These are phyloP conservation scores for Aureobasidium sp. DNA, from an alignment of 2,329 filamentous ascomycete genomes.

Conservation along the genomic window DNA sequence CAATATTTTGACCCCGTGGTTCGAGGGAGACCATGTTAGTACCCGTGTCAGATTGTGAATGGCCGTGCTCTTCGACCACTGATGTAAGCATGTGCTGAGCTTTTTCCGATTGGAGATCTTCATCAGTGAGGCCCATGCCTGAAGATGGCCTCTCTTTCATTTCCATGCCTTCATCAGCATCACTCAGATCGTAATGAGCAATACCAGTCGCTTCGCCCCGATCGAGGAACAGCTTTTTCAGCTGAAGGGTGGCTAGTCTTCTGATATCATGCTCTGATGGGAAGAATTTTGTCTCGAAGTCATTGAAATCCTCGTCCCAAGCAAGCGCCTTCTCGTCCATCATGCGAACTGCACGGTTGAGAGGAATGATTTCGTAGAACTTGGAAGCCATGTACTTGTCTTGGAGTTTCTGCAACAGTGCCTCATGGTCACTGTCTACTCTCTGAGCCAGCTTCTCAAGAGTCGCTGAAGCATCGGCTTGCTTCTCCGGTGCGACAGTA, in stretches of 20 bases:
- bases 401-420: slow-evolving; percentile 68
- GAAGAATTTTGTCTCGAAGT: slow-evolving; percentile 89
- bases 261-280: slow-evolving; percentile 93
- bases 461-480: slow-evolving; percentile 70
- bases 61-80: slow-evolving; percentile 53
- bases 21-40: not conserved
- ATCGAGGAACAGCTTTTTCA: slow-evolving; percentile 92
- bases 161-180: slow-evolving; percentile 58
- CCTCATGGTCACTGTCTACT: slow-evolving; percentile 72
- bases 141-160: slow-evolving; percentile 28
- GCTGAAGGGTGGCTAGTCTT: slow-evolving; percentile 79
- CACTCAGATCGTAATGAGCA: slow-evolving; percentile 23
- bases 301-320: slow-evolving; percentile 83
- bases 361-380: slow-evolving; percentile 92
- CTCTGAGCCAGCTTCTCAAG: slow-evolving; percentile 70
- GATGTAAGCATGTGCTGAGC: slow-evolving; percentile 55
- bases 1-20: slow-evolving; percentile 9
- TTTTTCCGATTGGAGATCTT: slow-evolving; percentile 46
- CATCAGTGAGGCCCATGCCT: slow-evolving; percentile 30
- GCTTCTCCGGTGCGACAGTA: slow-evolving; percentile 79
- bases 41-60: not conserved
- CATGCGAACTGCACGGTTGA: slow-evolving; percentile 79
- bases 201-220: slow-evolving; percentile 60
- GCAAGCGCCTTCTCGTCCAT: slow-evolving; percentile 89
- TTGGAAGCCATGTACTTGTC: slow-evolving; percentile 86